Percentiles rank a stretch among this genome's conserved stretches.
Evolutionary conservation across 345 rosid genomes (phyloP).

Genomic region (Hevea brasiliensis): DNA sequence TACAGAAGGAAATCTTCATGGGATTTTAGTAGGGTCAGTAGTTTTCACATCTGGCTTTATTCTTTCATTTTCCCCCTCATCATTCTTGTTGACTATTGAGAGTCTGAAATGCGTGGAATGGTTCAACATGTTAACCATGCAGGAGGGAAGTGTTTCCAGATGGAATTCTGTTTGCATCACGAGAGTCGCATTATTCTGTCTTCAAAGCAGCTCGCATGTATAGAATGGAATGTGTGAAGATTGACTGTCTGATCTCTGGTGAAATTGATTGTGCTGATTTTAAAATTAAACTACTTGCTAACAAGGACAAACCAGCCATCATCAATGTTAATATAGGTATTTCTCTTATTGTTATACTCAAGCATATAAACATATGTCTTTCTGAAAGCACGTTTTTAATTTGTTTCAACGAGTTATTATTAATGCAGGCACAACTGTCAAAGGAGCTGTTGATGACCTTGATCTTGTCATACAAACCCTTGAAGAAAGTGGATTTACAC

Average conservation of each 20-base stretch:
- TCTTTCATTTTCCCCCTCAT: not conserved
- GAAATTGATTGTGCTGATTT: conserved; percentile 89
- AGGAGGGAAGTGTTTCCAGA: conserved; percentile 94
- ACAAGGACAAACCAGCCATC: conserved; percentile 92
- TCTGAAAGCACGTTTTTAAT: not conserved
- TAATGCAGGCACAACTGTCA: conserved; percentile 80
- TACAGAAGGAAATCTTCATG: conserved; percentile 99
- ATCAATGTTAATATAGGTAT: conserved; percentile 89
- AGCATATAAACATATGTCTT: not conserved
- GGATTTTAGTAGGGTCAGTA: conserved; percentile 92
- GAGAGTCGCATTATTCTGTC: conserved; percentile 85
- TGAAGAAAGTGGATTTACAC: conserved; percentile 74
- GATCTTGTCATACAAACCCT: conserved; percentile 90
- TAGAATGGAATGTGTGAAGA: conserved; percentile 82
- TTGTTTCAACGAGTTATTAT: conserved; percentile 7
- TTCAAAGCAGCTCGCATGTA: conserved; percentile 98
- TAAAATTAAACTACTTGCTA: conserved; percentile 57
- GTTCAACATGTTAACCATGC: conserved; percentile 12
- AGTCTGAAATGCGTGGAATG: not conserved
- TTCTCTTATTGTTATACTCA: conserved; percentile 6
- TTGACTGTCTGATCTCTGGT: conserved; percentile 69
- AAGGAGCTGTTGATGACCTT: conserved; percentile 98
- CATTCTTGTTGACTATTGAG: not conserved
- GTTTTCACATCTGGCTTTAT: not conserved
- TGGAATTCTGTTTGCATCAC: conserved; percentile 85